Percentiles rank a stretch among this genome's conserved stretches.
Evolutionary conservation across 371 early-diverging fungal species (phyloP).

Genomic region (Entomophthora muscae): DNA sequence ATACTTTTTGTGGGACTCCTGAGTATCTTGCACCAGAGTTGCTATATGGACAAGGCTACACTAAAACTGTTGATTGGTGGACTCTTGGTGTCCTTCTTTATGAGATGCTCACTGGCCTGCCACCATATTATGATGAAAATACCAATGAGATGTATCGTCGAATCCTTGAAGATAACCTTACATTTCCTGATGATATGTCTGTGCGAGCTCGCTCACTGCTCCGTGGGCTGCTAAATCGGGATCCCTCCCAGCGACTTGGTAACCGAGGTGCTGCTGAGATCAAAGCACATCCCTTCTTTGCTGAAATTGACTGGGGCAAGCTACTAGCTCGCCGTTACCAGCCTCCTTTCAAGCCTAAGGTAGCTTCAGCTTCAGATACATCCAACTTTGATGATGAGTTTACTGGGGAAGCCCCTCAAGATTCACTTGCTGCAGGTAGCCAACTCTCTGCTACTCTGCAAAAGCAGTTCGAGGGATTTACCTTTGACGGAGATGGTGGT

Average conservation of each 20-base stretch:
- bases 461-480: constrained; percentile 90
- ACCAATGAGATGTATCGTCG: constrained; percentile 90
- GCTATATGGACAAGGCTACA: constrained; percentile 80
- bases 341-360: constrained; percentile 88
- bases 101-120: constrained; percentile 89
- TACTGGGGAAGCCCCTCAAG: constrained; percentile 65
- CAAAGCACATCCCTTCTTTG: constrained; percentile 82
- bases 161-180: constrained; percentile 66
- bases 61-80: constrained; percentile 96
- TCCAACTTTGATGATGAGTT: constrained; percentile 72
- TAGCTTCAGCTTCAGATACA: constrained; percentile 54
- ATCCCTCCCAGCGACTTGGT: constrained; percentile 69
- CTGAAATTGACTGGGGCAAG: constrained; percentile 78
- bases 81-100: constrained; percentile 89
- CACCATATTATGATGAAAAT: constrained; percentile 92
- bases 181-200: constrained; percentile 70
- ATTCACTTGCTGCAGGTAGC: constrained; percentile 65
- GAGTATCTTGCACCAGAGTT: constrained; percentile 98
- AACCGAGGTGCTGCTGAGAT: constrained; percentile 71
- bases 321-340: constrained; percentile 68
- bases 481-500: constrained; percentile 41
- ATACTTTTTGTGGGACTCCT: constrained; percentile 98
- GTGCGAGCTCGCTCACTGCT: constrained; percentile 53
- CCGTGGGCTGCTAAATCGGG: constrained; percentile 60
- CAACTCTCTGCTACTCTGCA: constrained; percentile 77